Evolutionary conservation across 805 yeast genomes (phyloP).

Genomic region (Sugiyamaella smithiae): DNA sequence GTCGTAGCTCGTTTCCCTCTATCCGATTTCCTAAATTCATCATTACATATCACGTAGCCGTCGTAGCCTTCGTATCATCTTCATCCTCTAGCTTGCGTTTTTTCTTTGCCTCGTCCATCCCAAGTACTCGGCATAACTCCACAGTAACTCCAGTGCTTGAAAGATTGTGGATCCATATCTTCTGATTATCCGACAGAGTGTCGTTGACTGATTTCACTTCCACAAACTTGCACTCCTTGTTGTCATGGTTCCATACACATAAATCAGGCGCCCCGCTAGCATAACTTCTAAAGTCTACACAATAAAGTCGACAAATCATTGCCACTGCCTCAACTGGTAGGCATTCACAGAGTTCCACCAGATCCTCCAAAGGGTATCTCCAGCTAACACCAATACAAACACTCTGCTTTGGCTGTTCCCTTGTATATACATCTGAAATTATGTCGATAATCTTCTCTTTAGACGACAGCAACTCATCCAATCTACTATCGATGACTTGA

Average conservation of each 20-base stretch:
- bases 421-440: conserved; percentile 13
- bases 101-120: conserved; percentile 4
- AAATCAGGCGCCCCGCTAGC: conserved; percentile 38
- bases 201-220: conserved; percentile 40
- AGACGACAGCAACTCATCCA: conserved; percentile 20
- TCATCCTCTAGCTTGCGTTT: neutral
- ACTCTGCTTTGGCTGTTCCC: conserved; percentile 22
- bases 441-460: conserved; percentile 6
- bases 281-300: conserved; percentile 27
- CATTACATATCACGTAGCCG: too few relatives aligned
- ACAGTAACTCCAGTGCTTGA: conserved; percentile 29
- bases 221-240: conserved; percentile 26
- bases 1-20: too few relatives aligned
- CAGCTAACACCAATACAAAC: conserved; percentile 34
- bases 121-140: conserved; percentile 32
- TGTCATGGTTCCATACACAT: conserved; percentile 31
- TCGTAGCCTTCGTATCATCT: too few relatives aligned
- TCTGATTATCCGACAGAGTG: conserved; percentile 36
- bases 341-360: conserved; percentile 24
- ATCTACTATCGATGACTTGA: conserved; percentile 26
- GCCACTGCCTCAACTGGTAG: conserved; percentile 23
- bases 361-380: conserved; percentile 24
- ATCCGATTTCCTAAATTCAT: too few relatives aligned
- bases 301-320: conserved; percentile 23
- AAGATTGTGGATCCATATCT: conserved; percentile 37